Evolutionary conservation across 257 asterid genomes (phyloP).

Genomic region (Mitragyna speciosa): DNA sequence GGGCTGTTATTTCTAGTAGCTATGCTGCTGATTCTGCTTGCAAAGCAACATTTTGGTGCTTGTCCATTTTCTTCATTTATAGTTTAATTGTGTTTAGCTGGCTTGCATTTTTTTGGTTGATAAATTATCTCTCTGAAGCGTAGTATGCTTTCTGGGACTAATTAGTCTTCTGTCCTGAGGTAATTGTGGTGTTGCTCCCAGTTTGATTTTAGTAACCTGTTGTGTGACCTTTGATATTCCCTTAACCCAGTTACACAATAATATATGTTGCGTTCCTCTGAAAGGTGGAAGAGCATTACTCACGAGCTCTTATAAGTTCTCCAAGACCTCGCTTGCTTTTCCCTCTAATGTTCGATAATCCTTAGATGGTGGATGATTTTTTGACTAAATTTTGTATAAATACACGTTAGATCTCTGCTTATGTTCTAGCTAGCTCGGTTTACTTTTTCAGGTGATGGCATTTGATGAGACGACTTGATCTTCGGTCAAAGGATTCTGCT

Average conservation of each 20-base stretch:
- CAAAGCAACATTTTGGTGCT: neutral
- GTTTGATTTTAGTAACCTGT: neutral
- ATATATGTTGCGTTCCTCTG: neutral
- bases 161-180: neutral
- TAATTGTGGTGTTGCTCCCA: neutral
- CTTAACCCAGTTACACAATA: neutral
- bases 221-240: neutral
- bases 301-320: neutral
- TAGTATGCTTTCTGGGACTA: neutral
- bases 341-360: neutral
- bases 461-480: conserved; percentile 70
- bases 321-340: neutral
- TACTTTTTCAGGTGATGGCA: conserved; percentile 65
- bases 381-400: neutral
- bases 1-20: neutral
- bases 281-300: neutral
- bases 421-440: conserved; percentile 15
- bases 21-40: neutral
- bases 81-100: no score
- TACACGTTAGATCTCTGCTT: neutral
- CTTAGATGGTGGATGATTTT: neutral
- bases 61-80: no score
- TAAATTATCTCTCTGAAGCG: no score
- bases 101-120: no score
- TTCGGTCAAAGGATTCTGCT: conserved; percentile 23